Conservation (phyloP, 441 rosid species). For the Arabidopsis lyrata region DNA sequence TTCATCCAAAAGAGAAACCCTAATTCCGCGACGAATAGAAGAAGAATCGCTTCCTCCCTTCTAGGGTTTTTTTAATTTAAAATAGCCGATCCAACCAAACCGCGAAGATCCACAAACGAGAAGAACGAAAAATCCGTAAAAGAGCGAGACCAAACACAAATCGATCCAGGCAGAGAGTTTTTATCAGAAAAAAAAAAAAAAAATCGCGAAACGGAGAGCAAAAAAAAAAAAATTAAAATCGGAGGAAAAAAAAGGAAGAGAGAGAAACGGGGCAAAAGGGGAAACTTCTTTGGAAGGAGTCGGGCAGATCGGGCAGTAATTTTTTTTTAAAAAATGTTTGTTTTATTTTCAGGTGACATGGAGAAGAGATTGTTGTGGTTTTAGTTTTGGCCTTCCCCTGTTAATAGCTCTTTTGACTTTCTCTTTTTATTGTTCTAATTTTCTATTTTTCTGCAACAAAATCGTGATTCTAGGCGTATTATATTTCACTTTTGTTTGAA, state of each 20-base stretch:
- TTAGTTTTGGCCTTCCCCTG: slow-evolving; percentile 24
- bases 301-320: slow-evolving; percentile 36
- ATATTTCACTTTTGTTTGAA: neutral
- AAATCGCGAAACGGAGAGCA: too few species aligned
- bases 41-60: neutral
- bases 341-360: slow-evolving; percentile 21
- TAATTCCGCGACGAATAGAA: slow-evolving; percentile 20
- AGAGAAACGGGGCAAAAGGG: slow-evolving; percentile 33
- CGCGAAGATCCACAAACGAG: slow-evolving; percentile 36
- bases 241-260: neutral
- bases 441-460: too few species aligned
- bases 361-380: slow-evolving; percentile 7
- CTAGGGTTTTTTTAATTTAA: neutral
- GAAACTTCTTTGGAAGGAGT: slow-evolving; percentile 6
- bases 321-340: neutral
- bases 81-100: slow-evolving; percentile 28
- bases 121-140: slow-evolving; percentile 28
- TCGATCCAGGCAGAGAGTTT: slow-evolving; percentile 21
- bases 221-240: neutral
- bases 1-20: slow-evolving; percentile 19
- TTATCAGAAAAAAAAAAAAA: too few species aligned
- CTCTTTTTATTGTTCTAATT: neutral
- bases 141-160: slow-evolving; percentile 33
- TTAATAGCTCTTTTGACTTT: slow-evolving; percentile 34
- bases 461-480: neutral